A percentile compares a stretch with the other conserved stretches of the same genome.
Conservation (phyloP, 2,329 filamentous ascomycete genomes). For the Penicillium glabrum region DNA sequence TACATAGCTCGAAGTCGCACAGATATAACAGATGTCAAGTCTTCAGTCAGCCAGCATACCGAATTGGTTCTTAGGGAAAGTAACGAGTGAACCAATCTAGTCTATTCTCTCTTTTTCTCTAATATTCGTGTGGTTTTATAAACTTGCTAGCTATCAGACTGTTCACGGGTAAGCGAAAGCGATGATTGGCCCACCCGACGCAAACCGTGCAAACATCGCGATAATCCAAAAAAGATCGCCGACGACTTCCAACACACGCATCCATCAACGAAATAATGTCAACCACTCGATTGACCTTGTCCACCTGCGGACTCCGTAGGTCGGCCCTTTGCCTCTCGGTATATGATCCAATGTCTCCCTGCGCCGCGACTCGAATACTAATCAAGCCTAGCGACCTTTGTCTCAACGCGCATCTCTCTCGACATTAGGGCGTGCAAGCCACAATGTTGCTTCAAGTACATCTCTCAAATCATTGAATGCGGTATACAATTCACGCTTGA, state of each 20-base stretch:
- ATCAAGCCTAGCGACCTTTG: conserved; percentile 6
- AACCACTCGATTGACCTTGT: conserved; percentile 18
- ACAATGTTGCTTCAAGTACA: conserved; percentile 1
- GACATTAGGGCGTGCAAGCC: conserved; percentile 1
- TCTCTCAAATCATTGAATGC: neutral
- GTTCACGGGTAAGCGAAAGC: neutral
- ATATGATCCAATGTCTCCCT: neutral
- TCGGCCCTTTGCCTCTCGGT: conserved; percentile 20
- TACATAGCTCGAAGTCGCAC: neutral
- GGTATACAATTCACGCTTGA: conserved; percentile 7
- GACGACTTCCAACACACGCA: conserved; percentile 5
- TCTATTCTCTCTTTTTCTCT: no score
- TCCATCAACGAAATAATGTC: conserved; percentile 20
- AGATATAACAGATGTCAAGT: neutral
- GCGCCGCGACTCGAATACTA: neutral
- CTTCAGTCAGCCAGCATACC: neutral
- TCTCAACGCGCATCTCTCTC: conserved; percentile 10
- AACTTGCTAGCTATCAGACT: neutral
- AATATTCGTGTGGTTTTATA: neutral
- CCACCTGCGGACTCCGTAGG: conserved; percentile 17
- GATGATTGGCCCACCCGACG: conserved; percentile 1
- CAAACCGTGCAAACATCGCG: conserved; percentile 35
- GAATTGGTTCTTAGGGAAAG: no score
- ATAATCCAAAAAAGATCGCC: conserved; percentile 15
- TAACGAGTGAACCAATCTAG: no score